Conservation (phyloP, 257 asterid species). For the Perilla frutescens region DNA sequence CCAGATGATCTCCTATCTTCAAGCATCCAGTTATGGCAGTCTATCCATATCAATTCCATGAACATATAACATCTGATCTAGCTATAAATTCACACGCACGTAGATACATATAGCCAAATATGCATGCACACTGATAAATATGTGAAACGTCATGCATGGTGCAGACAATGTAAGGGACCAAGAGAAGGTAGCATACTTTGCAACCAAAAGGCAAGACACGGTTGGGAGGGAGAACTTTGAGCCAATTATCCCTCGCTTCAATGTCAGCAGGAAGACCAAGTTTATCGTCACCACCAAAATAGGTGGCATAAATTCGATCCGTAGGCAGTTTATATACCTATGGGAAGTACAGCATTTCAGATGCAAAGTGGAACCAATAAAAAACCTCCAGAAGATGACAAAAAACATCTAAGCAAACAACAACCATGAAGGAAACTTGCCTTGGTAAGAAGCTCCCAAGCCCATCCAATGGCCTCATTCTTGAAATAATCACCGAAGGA, state of each 20-base stretch:
- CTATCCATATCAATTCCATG: conserved; percentile 6
- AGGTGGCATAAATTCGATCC: conserved; percentile 87
- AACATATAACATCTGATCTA: background rate
- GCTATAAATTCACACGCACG: background rate
- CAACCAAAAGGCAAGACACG: conserved; percentile 93
- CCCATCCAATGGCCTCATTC: conserved; percentile 85
- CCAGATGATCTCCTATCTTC: conserved; percentile 12
- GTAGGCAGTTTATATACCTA: conserved; percentile 76
- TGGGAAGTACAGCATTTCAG: background rate
- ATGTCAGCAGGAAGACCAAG: conserved; percentile 88
- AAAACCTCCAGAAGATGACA: background rate
- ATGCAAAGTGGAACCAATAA: conserved; percentile 9
- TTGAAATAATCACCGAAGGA: conserved; percentile 95
- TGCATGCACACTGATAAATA: background rate
- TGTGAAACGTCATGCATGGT: background rate
- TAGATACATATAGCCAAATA: background rate
- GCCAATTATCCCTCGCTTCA: conserved; percentile 93
- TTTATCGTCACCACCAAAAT: conserved; percentile 93
- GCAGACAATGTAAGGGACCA: background rate
- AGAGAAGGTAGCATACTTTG: conserved; percentile 59
- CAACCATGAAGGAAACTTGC: conserved; percentile 39
- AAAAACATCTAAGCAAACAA: conserved; percentile 3
- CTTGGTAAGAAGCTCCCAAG: conserved; percentile 97
- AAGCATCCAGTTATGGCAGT: conserved; percentile 19
- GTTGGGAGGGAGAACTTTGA: conserved; percentile 68